Evolutionary conservation across 2,329 filamentous ascomycete species (phyloP).

Genomic region (Fusarium lyarnte): DNA sequence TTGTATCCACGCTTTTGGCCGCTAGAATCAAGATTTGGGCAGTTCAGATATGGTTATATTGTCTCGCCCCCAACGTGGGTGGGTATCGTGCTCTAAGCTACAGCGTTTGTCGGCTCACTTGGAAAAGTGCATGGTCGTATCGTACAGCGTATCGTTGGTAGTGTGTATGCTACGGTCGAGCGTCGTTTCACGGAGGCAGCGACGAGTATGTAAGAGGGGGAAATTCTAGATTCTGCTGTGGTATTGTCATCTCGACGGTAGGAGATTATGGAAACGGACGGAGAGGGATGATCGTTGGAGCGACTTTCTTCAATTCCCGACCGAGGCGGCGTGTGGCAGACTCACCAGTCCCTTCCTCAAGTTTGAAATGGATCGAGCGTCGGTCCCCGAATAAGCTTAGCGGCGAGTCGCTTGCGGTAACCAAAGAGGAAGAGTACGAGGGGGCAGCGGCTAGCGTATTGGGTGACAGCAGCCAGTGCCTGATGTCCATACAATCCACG

Average conservation of each 20-base stretch:
- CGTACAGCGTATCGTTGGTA: not conserved
- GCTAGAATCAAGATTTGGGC: not conserved
- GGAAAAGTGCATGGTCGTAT: constrained; percentile 25
- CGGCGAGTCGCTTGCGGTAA: constrained; percentile 29
- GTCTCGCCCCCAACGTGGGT: not conserved
- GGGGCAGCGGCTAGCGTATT: constrained; percentile 10
- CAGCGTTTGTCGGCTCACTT: constrained; percentile 5
- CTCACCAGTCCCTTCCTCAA: not conserved
- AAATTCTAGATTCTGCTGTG: constrained; percentile 14
- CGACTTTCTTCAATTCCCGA: constrained; percentile 39
- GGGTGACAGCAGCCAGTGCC: constrained; percentile 23
- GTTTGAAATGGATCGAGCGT: constrained; percentile 34
- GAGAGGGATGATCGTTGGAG: constrained; percentile 21
- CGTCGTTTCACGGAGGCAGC: constrained; percentile 21
- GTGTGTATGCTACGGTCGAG: not conserved
- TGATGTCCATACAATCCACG: constrained; percentile 26
- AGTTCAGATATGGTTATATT: not conserved
- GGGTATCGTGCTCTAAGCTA: constrained; percentile 4
- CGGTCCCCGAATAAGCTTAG: constrained; percentile 51
- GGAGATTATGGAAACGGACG: constrained; percentile 18
- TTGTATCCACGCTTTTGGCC: constrained; percentile 1
- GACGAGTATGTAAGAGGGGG: constrained; percentile 10
- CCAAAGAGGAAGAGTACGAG: constrained; percentile 30
- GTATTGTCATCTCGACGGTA: constrained; percentile 34
- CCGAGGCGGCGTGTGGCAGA: constrained; percentile 32